Conservation (phyloP, 2,329 filamentous ascomycete genomes). For the Aspergillus versicolor region DNA sequence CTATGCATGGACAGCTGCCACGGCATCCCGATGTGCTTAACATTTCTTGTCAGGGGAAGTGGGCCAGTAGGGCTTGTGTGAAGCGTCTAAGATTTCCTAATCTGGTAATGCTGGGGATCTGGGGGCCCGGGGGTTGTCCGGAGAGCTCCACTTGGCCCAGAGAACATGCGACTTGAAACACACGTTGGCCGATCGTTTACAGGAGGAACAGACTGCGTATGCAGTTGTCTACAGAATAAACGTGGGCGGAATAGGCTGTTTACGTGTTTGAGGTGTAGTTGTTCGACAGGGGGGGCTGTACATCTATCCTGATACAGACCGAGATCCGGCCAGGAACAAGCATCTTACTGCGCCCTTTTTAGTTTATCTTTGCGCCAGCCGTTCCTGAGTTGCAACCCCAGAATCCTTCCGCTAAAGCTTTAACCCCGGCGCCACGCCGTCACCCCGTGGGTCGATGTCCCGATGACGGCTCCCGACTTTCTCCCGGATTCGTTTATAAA, state of each 20-base stretch:
- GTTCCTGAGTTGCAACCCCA: background rate
- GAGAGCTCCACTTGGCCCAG: background rate
- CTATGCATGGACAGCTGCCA: background rate
- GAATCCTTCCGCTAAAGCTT: background rate
- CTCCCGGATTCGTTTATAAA: constrained; percentile 7
- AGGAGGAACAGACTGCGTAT: too few relatives aligned
- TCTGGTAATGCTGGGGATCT: constrained; percentile 4
- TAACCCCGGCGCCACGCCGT: background rate
- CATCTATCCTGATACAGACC: too few relatives aligned
- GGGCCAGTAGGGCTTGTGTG: constrained; percentile 3
- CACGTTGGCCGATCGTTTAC: too few relatives aligned
- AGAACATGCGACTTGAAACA: background rate
- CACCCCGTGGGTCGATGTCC: constrained; percentile 4
- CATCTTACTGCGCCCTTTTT: too few relatives aligned
- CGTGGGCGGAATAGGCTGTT: too few relatives aligned
- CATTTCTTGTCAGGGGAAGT: background rate
- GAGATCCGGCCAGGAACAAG: too few relatives aligned
- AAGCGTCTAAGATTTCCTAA: constrained; percentile 6
- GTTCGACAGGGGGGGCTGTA: too few relatives aligned
- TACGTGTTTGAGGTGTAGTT: too few relatives aligned
- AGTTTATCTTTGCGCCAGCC: too few relatives aligned
- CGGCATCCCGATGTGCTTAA: constrained; percentile 10
- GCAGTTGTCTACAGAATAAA: too few relatives aligned
- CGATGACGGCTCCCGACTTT: constrained; percentile 1
- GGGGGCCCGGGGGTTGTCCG: constrained; percentile 2